Conservation (phyloP, 2,329 filamentous ascomycete species). For the Domatiomyces globalis region DNA sequence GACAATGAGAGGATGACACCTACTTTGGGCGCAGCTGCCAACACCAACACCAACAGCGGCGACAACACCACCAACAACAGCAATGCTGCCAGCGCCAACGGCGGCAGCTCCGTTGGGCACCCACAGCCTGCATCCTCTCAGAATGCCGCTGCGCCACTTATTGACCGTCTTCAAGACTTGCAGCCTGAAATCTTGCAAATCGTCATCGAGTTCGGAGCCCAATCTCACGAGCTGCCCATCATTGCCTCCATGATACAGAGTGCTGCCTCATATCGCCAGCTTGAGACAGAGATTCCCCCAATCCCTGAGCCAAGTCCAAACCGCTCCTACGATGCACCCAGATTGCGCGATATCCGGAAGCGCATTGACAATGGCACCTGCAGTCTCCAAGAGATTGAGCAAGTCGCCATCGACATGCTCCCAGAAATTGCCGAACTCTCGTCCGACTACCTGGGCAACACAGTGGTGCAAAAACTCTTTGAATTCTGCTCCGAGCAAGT, state of each 20-base stretch:
- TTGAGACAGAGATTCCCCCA: conserved; percentile 72
- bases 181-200: conserved; percentile 73
- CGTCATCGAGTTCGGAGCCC: conserved; percentile 75
- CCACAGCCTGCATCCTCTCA: conserved; percentile 30
- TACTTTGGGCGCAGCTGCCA: conserved; percentile 7
- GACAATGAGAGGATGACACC: conserved; percentile 21
- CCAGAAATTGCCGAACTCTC: conserved; percentile 90
- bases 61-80: conserved; percentile 17
- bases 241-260: conserved; percentile 62
- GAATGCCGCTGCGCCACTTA: conserved; percentile 26
- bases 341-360: conserved; percentile 90
- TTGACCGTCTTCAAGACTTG: conserved; percentile 59
- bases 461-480: conserved; percentile 97
- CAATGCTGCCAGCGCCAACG: conserved; percentile 18
- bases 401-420: conserved; percentile 83
- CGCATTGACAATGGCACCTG: conserved; percentile 91
- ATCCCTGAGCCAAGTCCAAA: conserved; percentile 79
- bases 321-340: conserved; percentile 81
- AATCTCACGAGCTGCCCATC: conserved; percentile 57
- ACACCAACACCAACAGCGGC: conserved; percentile 18
- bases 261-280: conserved; percentile 60
- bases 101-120: conserved; percentile 22
- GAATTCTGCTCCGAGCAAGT: conserved; percentile 85
- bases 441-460: conserved; percentile 95
- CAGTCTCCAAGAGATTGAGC: conserved; percentile 75